These are phyloP conservation scores for Cyclocybe cylindracea DNA, from an alignment of 768 basidiomycete genomes.

Conservation along the genomic window DNA sequence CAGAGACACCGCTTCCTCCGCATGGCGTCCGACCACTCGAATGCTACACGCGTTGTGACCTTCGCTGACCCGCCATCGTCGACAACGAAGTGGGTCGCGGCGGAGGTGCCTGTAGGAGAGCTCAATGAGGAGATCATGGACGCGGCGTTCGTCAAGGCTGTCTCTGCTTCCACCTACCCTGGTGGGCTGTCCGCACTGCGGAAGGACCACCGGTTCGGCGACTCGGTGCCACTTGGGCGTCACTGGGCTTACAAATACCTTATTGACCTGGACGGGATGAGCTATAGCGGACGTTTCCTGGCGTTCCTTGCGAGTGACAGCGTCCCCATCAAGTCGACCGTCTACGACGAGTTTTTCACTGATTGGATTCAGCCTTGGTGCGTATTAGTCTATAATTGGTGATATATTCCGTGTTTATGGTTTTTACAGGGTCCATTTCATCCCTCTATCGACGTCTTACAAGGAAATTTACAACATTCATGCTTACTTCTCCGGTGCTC, in stretches of 20 bases:
- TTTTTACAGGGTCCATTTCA: conserved; percentile 81
- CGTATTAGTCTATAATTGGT: conserved; percentile 7
- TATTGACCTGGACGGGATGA: conserved; percentile 93
- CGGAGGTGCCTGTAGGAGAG: conserved; percentile 53
- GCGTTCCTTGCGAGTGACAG: conserved; percentile 85
- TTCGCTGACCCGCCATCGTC: conserved; percentile 68
- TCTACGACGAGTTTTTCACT: conserved; percentile 88
- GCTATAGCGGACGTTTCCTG: conserved; percentile 90
- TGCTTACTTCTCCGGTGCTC: conserved; percentile 89
- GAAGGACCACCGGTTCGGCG: conserved; percentile 65
- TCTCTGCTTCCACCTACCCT: conserved; percentile 71
- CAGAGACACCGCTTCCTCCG: conserved; percentile 91
- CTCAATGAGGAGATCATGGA: conserved; percentile 88
- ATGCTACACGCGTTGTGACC: conserved; percentile 60
- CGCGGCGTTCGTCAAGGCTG: conserved; percentile 78
- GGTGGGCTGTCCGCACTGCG: conserved; percentile 70
- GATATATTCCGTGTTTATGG: neutral
- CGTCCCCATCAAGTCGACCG: conserved; percentile 85
- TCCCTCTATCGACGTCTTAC: conserved; percentile 87
- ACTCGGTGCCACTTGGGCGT: conserved; percentile 77
- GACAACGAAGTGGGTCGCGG: conserved; percentile 62
- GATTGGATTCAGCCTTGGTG: conserved; percentile 92
- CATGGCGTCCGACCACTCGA: conserved; percentile 64
- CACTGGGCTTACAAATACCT: conserved; percentile 96
- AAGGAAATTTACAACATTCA: conserved; percentile 92